A percentile compares a stretch with the other conserved stretches of the same genome.
These are phyloP conservation scores for Fusarium keratoplasticum DNA, from an alignment of 2,329 filamentous ascomycete species.

Conservation along the genomic window DNA sequence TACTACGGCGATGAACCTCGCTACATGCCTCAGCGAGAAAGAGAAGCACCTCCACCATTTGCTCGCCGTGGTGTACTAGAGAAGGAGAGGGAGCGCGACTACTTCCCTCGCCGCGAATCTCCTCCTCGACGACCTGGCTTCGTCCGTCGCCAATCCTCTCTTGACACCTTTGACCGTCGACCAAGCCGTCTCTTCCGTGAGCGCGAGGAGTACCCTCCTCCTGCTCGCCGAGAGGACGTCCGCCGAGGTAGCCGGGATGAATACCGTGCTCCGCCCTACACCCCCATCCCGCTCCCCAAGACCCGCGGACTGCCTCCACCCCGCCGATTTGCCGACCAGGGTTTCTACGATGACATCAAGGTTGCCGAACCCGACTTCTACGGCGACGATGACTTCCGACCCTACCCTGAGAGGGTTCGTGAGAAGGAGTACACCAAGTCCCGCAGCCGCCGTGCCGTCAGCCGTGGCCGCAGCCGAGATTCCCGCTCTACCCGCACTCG, in stretches of 20 bases:
- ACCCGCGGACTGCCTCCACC: conserved; percentile 71
- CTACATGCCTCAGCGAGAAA: conserved; percentile 48
- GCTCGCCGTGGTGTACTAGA: conserved; percentile 68
- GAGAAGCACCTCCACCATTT: conserved; percentile 52
- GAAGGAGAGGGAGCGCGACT: conserved; percentile 68
- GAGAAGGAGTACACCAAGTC: conserved; percentile 70
- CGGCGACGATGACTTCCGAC: conserved; percentile 78
- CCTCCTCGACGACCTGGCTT: conserved; percentile 73
- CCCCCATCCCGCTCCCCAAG: conserved; percentile 77
- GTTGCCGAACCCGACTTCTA: conserved; percentile 76
- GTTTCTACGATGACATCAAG: conserved; percentile 73
- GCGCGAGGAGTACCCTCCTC: conserved; percentile 72
- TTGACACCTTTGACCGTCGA: conserved; percentile 89
- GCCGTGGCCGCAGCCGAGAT: conserved; percentile 49
- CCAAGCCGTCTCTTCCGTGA: conserved; percentile 58
- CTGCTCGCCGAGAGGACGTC: conserved; percentile 61
- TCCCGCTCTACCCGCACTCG: conserved; percentile 55
- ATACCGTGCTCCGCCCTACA: conserved; percentile 60
- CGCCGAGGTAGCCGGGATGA: conserved; percentile 62
- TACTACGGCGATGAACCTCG: conserved; percentile 67
- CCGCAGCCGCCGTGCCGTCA: conserved; percentile 55
- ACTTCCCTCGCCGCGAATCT: conserved; percentile 54
- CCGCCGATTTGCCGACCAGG: conserved; percentile 65
- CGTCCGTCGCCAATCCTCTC: conserved; percentile 84
- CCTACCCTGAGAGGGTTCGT: conserved; percentile 68